A percentile compares a stretch with the other conserved stretches of the same genome.
phyloP scores from a whole-genome alignment of 2,329 filamentous ascomycete genomes.

The Trichoderma asperellum region DNA sequence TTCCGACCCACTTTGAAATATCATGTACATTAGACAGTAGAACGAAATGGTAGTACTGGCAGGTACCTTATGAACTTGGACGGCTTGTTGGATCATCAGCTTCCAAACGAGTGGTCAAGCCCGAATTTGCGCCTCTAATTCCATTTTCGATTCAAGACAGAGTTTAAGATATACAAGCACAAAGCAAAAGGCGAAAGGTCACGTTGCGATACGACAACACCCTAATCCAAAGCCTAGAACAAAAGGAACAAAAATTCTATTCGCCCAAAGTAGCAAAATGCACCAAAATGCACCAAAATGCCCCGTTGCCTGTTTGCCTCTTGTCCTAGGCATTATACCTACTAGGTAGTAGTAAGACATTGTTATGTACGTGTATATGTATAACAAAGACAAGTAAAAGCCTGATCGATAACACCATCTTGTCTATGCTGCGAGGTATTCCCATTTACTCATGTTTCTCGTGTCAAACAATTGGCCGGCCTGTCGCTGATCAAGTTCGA shows the following conservation, averaged over 20 bases:
- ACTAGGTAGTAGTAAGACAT: slow-evolving; percentile 13
- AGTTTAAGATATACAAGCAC: not conserved
- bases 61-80: too few relatives aligned
- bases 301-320: slow-evolving; percentile 17
- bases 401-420: slow-evolving; percentile 14
- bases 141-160: not conserved
- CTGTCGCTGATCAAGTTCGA: slow-evolving; percentile 20
- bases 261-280: slow-evolving; percentile 10
- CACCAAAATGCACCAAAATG: not conserved
- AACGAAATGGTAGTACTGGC: too few relatives aligned
- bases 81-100: not conserved
- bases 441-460: slow-evolving; percentile 22
- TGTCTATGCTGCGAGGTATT: slow-evolving; percentile 18
- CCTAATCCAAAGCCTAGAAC: not conserved
- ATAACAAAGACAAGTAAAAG: slow-evolving; percentile 20
- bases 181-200: not conserved
- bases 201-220: not conserved
- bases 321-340: slow-evolving; percentile 6
- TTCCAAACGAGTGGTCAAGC: not conserved
- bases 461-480: slow-evolving; percentile 8
- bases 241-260: not conserved
- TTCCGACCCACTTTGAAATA: too few relatives aligned
- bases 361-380: slow-evolving; percentile 13
- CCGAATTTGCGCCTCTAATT: not conserved
- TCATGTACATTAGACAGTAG: too few relatives aligned